These are phyloP conservation scores for Phytophthora colocasiae DNA, from an alignment of 352 stramenopile genomes.

Conservation along the genomic window DNA sequence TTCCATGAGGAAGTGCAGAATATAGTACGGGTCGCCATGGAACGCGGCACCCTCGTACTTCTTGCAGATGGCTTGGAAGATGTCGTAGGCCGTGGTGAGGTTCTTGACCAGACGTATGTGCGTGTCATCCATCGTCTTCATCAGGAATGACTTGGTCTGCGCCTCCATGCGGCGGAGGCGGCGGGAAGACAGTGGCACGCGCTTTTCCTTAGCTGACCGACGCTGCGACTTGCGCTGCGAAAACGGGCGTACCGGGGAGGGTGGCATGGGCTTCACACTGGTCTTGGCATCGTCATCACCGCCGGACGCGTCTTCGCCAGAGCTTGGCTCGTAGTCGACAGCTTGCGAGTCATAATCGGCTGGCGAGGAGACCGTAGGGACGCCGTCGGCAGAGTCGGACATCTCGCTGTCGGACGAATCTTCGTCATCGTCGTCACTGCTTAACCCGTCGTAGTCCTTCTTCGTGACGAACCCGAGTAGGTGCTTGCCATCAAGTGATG, in stretches of 20 bases:
- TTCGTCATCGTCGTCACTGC: not conserved
- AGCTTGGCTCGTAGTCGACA: constrained; percentile 5
- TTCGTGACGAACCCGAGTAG: not conserved
- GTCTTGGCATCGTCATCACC: too few species aligned
- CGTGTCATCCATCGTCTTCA: constrained; percentile 26
- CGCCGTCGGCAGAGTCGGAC: too few species aligned
- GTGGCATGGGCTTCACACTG: too few species aligned
- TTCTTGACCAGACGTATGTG: constrained; percentile 21
- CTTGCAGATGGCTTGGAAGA: too few species aligned
- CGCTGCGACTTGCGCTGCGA: too few species aligned
- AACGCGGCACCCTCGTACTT: too few species aligned
- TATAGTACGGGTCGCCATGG: too few species aligned
- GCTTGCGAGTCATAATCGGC: not conserved
- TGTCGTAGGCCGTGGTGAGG: too few species aligned
- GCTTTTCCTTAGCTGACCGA: too few species aligned
- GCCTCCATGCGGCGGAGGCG: constrained; percentile 14
- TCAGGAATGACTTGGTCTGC: constrained; percentile 20
- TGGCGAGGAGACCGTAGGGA: too few species aligned
- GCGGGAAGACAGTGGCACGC: not conserved
- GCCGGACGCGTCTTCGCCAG: not conserved
- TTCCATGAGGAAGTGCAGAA: too few species aligned
- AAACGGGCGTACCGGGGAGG: too few species aligned
- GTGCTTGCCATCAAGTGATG: constrained; percentile 13
- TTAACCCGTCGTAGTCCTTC: not conserved
- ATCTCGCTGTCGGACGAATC: not conserved